phyloP scores from a whole-genome alignment of 2,329 filamentous ascomycete genomes.

The Pestalotiopsis sp. region DNA sequence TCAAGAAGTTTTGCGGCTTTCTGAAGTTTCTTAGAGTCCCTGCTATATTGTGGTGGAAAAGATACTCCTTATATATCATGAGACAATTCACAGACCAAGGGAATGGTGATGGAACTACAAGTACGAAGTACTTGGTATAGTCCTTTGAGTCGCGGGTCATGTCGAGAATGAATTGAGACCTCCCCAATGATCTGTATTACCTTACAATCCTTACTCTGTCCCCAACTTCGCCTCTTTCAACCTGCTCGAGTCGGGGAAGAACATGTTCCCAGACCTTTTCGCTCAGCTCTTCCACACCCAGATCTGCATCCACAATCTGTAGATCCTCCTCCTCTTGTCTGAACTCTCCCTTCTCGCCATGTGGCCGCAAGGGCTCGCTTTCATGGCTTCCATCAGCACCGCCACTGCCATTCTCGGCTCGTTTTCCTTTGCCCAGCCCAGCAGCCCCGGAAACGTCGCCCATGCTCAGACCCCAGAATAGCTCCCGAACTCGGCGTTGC shows the following conservation, averaged over 20 bases:
- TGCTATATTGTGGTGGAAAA: no score
- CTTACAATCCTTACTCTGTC: slow-evolving; percentile 45
- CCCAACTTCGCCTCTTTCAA: slow-evolving; percentile 54
- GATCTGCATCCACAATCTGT: slow-evolving; percentile 56
- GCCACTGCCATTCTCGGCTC: slow-evolving; percentile 14
- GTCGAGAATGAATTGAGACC: no score
- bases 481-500: slow-evolving; percentile 75
- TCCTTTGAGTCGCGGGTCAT: no score
- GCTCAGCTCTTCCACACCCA: slow-evolving; percentile 58
- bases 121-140: no score
- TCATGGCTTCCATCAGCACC: slow-evolving; percentile 12
- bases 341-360: slow-evolving; percentile 37
- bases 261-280: slow-evolving; percentile 59
- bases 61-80: no score
- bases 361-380: background rate
- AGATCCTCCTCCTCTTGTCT: slow-evolving; percentile 57
- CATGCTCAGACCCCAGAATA: slow-evolving; percentile 67
- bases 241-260: slow-evolving; percentile 46
- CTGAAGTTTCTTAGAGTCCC: no score
- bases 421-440: slow-evolving; percentile 16
- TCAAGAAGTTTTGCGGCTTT: no score
- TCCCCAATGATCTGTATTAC: background rate
- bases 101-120: no score
- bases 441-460: slow-evolving; percentile 42
- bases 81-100: no score